phyloP scores from a whole-genome alignment of 2,329 filamentous ascomycete genomes.

The Arthrobotrys sphaeroides region DNA sequence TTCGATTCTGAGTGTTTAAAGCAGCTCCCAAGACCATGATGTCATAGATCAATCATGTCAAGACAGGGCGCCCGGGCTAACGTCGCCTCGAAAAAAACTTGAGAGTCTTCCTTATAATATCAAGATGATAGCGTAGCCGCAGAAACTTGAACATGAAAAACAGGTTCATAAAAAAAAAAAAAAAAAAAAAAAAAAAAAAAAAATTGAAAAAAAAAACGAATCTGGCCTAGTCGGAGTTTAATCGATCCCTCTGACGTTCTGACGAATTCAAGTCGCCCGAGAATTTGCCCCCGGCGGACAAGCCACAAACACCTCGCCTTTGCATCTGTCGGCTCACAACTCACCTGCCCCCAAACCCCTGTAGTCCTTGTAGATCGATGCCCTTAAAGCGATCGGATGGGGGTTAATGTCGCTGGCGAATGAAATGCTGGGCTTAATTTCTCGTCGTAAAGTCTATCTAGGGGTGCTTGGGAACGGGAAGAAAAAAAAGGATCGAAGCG shows the following conservation, averaged over 20 bases:
- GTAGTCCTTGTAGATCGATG: conserved; percentile 34
- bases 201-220: neutral
- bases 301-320: neutral
- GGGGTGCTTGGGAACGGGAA: conserved; percentile 37
- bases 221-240: neutral
- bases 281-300: conserved; percentile 1
- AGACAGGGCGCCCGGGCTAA: neutral
- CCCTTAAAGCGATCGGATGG: conserved; percentile 19
- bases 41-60: conserved; percentile 24
- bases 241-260: neutral
- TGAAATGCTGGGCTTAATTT: conserved; percentile 14
- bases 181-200: neutral
- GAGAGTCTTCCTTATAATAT: too few species aligned
- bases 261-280: neutral
- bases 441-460: conserved; percentile 26
- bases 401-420: conserved; percentile 7
- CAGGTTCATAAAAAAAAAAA: neutral
- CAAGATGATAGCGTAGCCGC: too few species aligned
- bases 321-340: neutral
- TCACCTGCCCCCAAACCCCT: conserved; percentile 15
- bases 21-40: conserved; percentile 21
- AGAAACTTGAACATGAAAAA: neutral
- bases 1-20: conserved; percentile 9
- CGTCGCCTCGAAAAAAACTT: neutral
- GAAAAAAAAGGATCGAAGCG: conserved; percentile 15